phyloP scores from a whole-genome alignment of 2,329 filamentous ascomycete species.

The Orbilia javanica region DNA sequence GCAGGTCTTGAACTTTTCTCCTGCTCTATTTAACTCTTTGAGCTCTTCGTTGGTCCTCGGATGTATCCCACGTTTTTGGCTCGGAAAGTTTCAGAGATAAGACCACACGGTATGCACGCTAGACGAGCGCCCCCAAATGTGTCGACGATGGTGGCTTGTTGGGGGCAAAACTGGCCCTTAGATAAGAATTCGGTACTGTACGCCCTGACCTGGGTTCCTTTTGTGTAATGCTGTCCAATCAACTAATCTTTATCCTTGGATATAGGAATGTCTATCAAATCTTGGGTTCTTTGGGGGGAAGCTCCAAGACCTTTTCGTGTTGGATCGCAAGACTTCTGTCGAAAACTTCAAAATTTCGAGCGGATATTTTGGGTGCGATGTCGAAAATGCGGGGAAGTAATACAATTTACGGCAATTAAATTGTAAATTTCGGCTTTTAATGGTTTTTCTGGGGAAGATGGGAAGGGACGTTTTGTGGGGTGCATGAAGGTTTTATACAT shows the following conservation, averaged over 20 bases:
- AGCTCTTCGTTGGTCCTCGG: constrained; percentile 3
- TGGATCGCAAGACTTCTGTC: constrained; percentile 8
- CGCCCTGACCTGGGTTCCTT: not conserved
- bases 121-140: constrained; percentile 7
- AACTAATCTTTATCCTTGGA: constrained; percentile 46
- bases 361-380: not conserved
- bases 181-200: constrained; percentile 33
- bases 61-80: constrained; percentile 50
- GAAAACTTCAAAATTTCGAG: constrained; percentile 6
- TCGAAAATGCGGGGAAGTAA: constrained; percentile 41
- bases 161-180: constrained; percentile 35
- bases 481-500: constrained; percentile 57
- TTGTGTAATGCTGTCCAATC: constrained; percentile 31
- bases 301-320: constrained; percentile 7
- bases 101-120: constrained; percentile 25
- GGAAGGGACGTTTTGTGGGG: constrained; percentile 38
- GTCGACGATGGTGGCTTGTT: constrained; percentile 37
- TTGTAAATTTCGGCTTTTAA: constrained; percentile 15
- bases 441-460: constrained; percentile 30
- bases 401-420: constrained; percentile 27
- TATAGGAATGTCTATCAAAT: constrained; percentile 28
- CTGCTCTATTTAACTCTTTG: constrained; percentile 57
- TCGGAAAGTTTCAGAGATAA: constrained; percentile 59
- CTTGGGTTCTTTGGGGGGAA: constrained; percentile 1
- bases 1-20: constrained; percentile 34